Base-by-base conservation (phyloP, 306 rosid species). In the Quercus wislizeni region DNA sequence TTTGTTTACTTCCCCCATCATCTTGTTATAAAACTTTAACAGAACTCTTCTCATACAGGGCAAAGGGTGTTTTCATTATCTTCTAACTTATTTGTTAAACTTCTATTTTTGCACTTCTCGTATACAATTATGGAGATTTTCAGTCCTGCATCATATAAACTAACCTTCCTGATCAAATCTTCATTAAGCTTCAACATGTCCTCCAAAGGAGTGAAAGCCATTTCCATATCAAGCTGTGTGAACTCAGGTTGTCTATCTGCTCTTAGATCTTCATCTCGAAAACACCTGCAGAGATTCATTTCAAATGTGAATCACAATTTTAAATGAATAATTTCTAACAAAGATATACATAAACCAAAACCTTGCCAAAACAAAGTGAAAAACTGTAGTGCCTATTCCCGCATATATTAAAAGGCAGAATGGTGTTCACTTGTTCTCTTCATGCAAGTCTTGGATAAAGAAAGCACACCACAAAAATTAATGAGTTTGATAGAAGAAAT, bases 241-340 rank as follows among this genome's bases (percentile, higher is more conserved):
- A 95, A 95, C 80, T 95, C 99, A 27, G 99, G 99, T 75, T 95
- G 98, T 81, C 99, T 89, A 71, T 95, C 99, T 67, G 99, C 97
- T 86, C 99, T 86, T 70, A 92, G 85, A 86, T 95, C 98, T 90
- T 95, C 99, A 87, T 95, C 97, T n/a, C 97, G 91, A 69, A 95
- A 95, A 85, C 98, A 95, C 80, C 99, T 92, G 78, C 73, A 55
- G 76, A 77, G 79, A 41, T 78, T 75, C 43, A 79, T 74, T 13
- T 23, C 6, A 73, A 55, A 19, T 76, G 58, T 55, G 51, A 80
- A 74, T 61, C 67, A 75, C 18, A 35, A 31, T 58, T 52, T 30
- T 28, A 0, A 52, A 52, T 55, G 35, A 27, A 61, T 17, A 33
- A 31, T 28, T 6, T 1, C 49, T 28, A 31, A 67, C 35, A 3